Base-by-base conservation (phyloP, 176 grass and related monocot species). In the Ampelocalamus luodianensis region DNA sequence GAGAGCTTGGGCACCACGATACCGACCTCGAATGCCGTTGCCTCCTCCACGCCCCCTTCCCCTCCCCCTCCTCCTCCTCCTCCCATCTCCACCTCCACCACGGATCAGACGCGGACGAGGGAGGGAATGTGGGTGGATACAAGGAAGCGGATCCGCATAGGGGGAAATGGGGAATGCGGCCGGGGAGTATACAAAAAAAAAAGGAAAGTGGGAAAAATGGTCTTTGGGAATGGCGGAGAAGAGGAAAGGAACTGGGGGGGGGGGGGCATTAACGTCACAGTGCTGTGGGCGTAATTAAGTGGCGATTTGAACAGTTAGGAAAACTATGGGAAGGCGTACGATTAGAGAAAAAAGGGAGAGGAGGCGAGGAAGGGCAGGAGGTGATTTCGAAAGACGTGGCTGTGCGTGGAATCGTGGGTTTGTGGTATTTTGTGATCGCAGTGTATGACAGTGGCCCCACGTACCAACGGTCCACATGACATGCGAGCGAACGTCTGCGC, bases 1-100 rank as follows among this genome's bases (percentile, higher is more conserved):
- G 83, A 64, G 61, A 83, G 77, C 89, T 92, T 98, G 72, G 96
- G 91, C 85, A 95, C 77, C 10, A 92, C 96, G 81, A 95, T 89
- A 40, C 76, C 78, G 26, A 99, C 78, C 89, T 99, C 93, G 90
- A 89, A 94, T 4, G 38, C 91, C 76, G 88, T 92, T 64, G 83
- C 86, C 87, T 89, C 95, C 49, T 90, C 84, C 22, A 66, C 79
- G 1, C 10, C 70, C 59, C 58, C 79, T 10, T 55, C 75, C 16
- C 5, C 74, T 22, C 34, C 29, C 0, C 75, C 75, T 34, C 44
- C 81, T 65, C 44, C 81, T 65, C 37, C 59, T 0, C 12, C 53
- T 50, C 49, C 68, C 87, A 84, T 84, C 85, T 67, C 87, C 32
- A 48, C 50, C 42, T 5, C 74, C 8, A 6, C 74, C 8, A 6